These are phyloP conservation scores for Cinchona pubescens DNA, from an alignment of 257 asterid species.

Conservation along the genomic window DNA sequence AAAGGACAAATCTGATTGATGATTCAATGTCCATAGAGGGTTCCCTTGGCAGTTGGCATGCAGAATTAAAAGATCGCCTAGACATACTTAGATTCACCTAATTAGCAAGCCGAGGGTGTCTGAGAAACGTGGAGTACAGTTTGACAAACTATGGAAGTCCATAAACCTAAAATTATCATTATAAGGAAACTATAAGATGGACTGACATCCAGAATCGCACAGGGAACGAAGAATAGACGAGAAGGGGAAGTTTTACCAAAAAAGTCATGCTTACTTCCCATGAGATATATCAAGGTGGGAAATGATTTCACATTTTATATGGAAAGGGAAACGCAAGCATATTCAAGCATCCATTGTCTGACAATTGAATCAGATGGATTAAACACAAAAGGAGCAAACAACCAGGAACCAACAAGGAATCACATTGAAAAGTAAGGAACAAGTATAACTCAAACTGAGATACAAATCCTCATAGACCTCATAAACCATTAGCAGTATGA, in stretches of 20 bases:
- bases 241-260: constrained; percentile 42
- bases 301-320: constrained; percentile 87
- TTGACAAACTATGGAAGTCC: constrained; percentile 97
- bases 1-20: not conserved
- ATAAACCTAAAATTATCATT: constrained; percentile 57
- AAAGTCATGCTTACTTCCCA: constrained; percentile 55
- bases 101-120: not conserved
- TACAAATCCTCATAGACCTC: constrained; percentile 73
- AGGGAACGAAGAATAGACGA: not conserved
- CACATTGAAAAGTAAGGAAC: constrained; percentile 88
- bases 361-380: constrained; percentile 98
- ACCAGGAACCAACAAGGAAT: constrained; percentile 92
- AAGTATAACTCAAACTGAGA: constrained; percentile 61
- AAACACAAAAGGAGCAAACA: constrained; percentile 97
- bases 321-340: constrained; percentile 71
- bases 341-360: constrained; percentile 97
- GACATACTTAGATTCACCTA: not conserved
- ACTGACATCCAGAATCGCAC: constrained; percentile 19
- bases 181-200: constrained; percentile 17
- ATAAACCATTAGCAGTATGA: constrained; percentile 63
- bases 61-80: not conserved
- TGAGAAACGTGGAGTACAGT: constrained; percentile 54
- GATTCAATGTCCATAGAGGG: too few species aligned
- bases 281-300: constrained; percentile 86
- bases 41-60: not conserved